Evolutionary conservation across 2,329 filamentous ascomycete species (phyloP), one percentile per base, ranked within the genome.

Genomic region (Raffaelea deltoideospora): DNA sequence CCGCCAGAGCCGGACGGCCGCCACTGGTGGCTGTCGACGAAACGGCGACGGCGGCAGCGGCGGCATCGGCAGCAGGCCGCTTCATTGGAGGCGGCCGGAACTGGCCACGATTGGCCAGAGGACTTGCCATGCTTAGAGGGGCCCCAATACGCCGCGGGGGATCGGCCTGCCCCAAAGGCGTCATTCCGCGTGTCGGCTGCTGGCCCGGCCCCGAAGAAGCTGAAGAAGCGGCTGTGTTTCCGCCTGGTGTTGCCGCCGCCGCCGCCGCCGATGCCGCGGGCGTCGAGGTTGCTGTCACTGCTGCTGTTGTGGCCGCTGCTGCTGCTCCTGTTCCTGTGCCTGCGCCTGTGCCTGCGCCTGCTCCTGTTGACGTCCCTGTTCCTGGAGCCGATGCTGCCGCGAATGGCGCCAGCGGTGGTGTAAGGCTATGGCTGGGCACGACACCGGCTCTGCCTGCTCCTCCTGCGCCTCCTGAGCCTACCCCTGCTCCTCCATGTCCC

Each of bases 11-110:
- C 10, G 64, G 48, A 40, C 69, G 58, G 22, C 43, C 49, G 0
- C 41, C 47, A 7, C 37, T 29, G 31, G 39, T 43, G n/a, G 53
- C 56, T 7, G 38, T 49, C 1, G 24, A 11, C 5, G 42, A 40
- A 23, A 38, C 2, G 55, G 52, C 28, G 57, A n/a, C 30, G 31
- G 39, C 43, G n/a, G 53, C 56, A 8, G 38, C 49, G 1, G 24
- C 13, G 7, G 42, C 42, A 23, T 40, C 2, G 55, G 52, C 28
- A 54, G 49, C 3, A 66, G 61, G 23, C n/a, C 69, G 57, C 52
- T 72, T 74, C 57, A 76, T 69, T 1, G 70, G 73, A 2, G 67
- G 67, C 10, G 72, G 72, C 14, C 64, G 64, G 44, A 76, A 79
- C 44, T 65, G 64, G n/a, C 60, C 59, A 23, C 72, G 58, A 46